Evolutionary conservation across 225 moss, liverwort and hornwort species (phyloP).

Genomic region (Sphagnum tenellum): DNA sequence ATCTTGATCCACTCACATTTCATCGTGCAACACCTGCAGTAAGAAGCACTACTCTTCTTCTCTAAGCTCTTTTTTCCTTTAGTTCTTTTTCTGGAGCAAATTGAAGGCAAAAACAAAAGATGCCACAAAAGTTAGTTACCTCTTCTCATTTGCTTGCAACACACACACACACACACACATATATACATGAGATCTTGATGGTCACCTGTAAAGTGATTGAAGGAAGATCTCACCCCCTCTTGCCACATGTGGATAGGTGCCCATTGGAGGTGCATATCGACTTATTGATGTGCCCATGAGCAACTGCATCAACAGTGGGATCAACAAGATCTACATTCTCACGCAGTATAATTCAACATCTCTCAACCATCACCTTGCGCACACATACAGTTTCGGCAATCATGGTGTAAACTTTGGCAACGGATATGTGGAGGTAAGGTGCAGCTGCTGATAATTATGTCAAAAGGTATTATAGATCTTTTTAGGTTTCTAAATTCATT

Average conservation of each 20-base stretch:
- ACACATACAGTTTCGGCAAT: conserved; percentile 50
- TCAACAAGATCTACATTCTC: conserved; percentile 51
- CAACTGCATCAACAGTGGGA: conserved; percentile 60
- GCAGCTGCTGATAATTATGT: neutral
- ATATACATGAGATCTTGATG: too few relatives aligned
- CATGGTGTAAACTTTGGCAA: conserved; percentile 42
- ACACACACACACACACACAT: too few relatives aligned
- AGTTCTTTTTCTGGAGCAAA: too few relatives aligned
- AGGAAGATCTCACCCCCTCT: too few relatives aligned
- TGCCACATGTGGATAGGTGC: conserved; percentile 18
- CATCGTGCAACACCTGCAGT: conserved; percentile 48
- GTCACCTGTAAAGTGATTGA: too few relatives aligned
- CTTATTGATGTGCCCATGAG: conserved; percentile 62
- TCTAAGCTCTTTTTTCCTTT: too few relatives aligned
- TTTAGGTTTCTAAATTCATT: too few relatives aligned
- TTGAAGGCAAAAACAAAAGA: too few relatives aligned
- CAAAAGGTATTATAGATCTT: neutral
- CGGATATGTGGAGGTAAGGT: conserved; percentile 32
- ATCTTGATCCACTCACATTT: conserved; percentile 37
- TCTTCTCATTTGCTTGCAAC: too few relatives aligned
- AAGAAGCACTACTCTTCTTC: neutral
- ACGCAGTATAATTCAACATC: conserved; percentile 55
- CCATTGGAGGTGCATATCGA: conserved; percentile 43
- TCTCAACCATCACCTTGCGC: conserved; percentile 41
- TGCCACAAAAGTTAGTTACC: too few relatives aligned